Percentiles rank a stretch among this genome's conserved stretches.
These are phyloP conservation scores for Metarhizium brunneum DNA, from an alignment of 2,329 filamentous ascomycete species.

Conservation along the genomic window DNA sequence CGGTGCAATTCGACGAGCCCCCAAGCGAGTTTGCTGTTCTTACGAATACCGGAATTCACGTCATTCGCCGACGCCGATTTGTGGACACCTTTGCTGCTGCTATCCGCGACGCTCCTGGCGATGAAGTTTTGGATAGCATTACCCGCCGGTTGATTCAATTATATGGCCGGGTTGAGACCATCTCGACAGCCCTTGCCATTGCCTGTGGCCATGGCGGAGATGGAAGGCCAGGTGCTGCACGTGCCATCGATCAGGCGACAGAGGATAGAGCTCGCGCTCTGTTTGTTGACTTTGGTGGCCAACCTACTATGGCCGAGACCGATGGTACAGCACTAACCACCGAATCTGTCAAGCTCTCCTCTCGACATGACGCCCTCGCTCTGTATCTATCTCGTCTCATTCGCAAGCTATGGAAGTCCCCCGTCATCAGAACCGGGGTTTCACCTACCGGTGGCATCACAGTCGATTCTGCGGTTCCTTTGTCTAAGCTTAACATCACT, in stretches of 20 bases:
- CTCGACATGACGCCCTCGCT: slow-evolving; percentile 78
- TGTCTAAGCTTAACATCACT: slow-evolving; percentile 61
- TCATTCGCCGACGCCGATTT: slow-evolving; percentile 72
- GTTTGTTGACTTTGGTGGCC: slow-evolving; percentile 89
- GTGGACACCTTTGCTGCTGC: slow-evolving; percentile 88
- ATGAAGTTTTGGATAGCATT: slow-evolving; percentile 73
- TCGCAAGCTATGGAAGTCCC: slow-evolving; percentile 76
- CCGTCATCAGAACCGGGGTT: slow-evolving; percentile 51
- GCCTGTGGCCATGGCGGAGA: slow-evolving; percentile 90
- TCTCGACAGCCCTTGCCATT: slow-evolving; percentile 85
- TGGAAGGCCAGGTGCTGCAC: slow-evolving; percentile 56
- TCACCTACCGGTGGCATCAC: slow-evolving; percentile 49
- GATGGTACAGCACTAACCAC: slow-evolving; percentile 63
- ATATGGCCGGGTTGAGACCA: slow-evolving; percentile 82
- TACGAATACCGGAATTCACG: slow-evolving; percentile 82
- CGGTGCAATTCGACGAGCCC: slow-evolving; percentile 85
- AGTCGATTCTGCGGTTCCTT: slow-evolving; percentile 57
- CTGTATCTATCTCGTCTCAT: slow-evolving; percentile 84
- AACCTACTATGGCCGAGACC: slow-evolving; percentile 70
- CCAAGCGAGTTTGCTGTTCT: slow-evolving; percentile 81
- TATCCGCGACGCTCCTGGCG: slow-evolving; percentile 62
- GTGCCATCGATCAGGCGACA: slow-evolving; percentile 76
- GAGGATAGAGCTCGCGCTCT: slow-evolving; percentile 76
- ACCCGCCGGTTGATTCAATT: slow-evolving; percentile 74
- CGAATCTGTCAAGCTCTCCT: slow-evolving; percentile 79